Evolutionary conservation across 441 rosid genomes (phyloP), one percentile per base, ranked within the genome.

Genomic region (Mallotus japonicus): DNA sequence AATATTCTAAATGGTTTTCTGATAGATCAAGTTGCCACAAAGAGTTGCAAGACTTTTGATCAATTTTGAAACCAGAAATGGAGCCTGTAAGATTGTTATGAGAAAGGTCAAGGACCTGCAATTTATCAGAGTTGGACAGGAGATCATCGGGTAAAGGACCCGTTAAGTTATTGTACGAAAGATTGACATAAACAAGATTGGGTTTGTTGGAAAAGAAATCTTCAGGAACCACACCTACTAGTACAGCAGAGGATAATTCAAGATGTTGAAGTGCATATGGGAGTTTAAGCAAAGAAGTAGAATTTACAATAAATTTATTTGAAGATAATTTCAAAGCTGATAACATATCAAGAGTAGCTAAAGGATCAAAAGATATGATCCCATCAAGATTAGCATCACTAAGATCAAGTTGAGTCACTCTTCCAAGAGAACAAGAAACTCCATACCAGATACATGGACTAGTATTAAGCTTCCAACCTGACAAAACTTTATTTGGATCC

Each of bases 41-140:
- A 68, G 92, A 86, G 72, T 76, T 74, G 85, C 95, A 89, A 44
- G 93, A 87, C 69, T 77, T 78, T 58, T 54, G 58, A 54, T 84
- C 88, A 44, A 86, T 78, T 70, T 75, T 79, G 74, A 87, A 75
- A 71, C 84, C 83, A 17, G 95, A 85, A 79, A 95, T 87, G 1
- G 92, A 78, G 37, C 99, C 97, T 37, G 97, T 83, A n/a, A 95
- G 76, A 77, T 95, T 95, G 87, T 95, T 95, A 68, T 75, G 77
- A 28, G 99, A 95, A n/a, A 95, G 85, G 74, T 91, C 97, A 63
- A 92, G 90, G 56, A 71, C 69, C 86, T 87, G 92, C 42, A 95
- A 84, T 77, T 89, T 88, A 76, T 86, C 87, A 72, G 86, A 74
- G 51, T 63, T 78, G 34, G 79, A 70, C 37, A 87, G 78, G 81